phyloP scores from a whole-genome alignment of 208 protist genomes.

The Wallacemonas collosoma region DNA sequence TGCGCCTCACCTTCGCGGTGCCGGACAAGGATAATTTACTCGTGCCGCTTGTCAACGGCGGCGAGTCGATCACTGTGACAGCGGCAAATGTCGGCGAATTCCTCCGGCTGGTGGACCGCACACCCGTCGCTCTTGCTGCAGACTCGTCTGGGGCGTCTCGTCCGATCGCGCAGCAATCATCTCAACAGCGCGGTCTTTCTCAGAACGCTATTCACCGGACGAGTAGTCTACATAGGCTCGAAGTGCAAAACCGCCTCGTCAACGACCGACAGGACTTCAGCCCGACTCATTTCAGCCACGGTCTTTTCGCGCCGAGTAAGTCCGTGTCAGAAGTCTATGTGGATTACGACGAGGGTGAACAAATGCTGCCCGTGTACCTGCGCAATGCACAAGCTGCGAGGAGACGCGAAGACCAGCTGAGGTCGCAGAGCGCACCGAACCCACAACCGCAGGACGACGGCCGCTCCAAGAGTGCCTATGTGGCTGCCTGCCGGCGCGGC shows the following conservation, averaged over 20 bases:
- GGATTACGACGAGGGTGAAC: slow-evolving; percentile 68
- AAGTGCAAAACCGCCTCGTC: slow-evolving; percentile 42
- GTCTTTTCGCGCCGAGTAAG: slow-evolving; percentile 72
- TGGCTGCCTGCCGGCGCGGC: slow-evolving; percentile 38
- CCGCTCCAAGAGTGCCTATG: slow-evolving; percentile 28
- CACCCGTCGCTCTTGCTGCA: slow-evolving; percentile 5
- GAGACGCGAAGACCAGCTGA: slow-evolving; percentile 5
- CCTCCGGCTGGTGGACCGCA: slow-evolving; percentile 57
- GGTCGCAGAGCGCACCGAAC: neutral
- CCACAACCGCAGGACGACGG: neutral
- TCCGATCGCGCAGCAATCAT: slow-evolving; percentile 11
- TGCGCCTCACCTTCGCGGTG: slow-evolving; percentile 74
- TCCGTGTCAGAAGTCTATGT: slow-evolving; percentile 65
- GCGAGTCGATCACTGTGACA: slow-evolving; percentile 70
- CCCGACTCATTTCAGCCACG: slow-evolving; percentile 76
- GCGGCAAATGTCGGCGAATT: slow-evolving; percentile 70
- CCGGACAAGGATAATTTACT: slow-evolving; percentile 51
- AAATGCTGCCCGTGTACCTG: slow-evolving; percentile 62
- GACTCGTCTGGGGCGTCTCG: slow-evolving; percentile 20
- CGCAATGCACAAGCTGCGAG: neutral
- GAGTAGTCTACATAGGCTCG: slow-evolving; percentile 64
- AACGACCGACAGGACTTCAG: slow-evolving; percentile 67
- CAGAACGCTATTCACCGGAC: slow-evolving; percentile 44
- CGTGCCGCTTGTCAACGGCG: slow-evolving; percentile 71
- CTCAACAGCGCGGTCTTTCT: slow-evolving; percentile 2